Base-by-base conservation (phyloP, 768 basidiomycete species). In the Collybia sp. region DNA sequence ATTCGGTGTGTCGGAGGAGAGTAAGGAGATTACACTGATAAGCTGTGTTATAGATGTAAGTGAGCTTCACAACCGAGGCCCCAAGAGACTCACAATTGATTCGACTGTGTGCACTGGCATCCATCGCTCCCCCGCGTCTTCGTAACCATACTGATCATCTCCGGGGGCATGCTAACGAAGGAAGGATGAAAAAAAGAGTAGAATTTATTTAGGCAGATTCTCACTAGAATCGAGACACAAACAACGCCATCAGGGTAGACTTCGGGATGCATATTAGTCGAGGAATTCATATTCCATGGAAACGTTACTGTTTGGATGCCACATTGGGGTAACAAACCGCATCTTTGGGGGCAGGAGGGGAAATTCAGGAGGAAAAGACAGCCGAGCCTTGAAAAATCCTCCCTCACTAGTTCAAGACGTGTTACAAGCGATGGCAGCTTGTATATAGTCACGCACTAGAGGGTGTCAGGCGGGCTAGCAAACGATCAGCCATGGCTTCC, bases 121-220 rank as follows among this genome's bases (percentile, higher is more conserved):
- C 96, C 96, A 99, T 51, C 96, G 72, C 70, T 99, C 96, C 37
- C 91, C 87, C 1, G 96, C 93, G 57, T 94, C 91, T 64, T 99
- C 96, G 58, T 95, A 97, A 10, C 95, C 88, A 56, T 88, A 97
- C 63, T 97, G 89, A 66, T 99, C 95, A 33, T 94, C 91, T 30
- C 93, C 95, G 0, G 95, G 95, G 31, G 89, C 82, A 59, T 98
- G 95, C 92, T 96, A 54, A 1, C 5, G 30, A 43, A 37, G 17
- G 34, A 45, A 34, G 33, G 17, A 49, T 35, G 54, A 15, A 53
- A 25, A 30, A 53, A 37, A 19, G 33, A 11, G 25, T 32, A n/a
- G 19, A 42, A 18, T 9, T 37, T 10, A 10, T 5, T 10, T 31
- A 20, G 47, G 45, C 48, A 15, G 43, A 45, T 32, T 63, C 80